phyloP scores from a whole-genome alignment of 2,329 filamentous ascomycete genomes.

The Stromatinia cepivora region DNA sequence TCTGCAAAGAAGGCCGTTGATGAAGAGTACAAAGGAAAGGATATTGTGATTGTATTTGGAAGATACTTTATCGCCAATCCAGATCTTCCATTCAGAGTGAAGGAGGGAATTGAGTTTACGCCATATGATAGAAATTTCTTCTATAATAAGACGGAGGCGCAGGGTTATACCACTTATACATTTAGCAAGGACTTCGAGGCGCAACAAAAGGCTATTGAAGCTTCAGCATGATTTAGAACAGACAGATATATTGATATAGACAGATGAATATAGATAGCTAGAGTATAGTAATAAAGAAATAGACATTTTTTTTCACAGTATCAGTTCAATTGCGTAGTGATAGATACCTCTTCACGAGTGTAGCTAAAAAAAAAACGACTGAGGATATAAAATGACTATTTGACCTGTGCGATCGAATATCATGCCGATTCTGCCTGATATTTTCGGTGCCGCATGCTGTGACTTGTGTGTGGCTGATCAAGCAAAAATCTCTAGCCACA shows the following conservation, averaged over 20 bases:
- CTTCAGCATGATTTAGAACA: neutral
- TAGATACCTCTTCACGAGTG: neutral
- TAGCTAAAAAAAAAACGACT: too few species aligned
- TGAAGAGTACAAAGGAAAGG: constrained; percentile 38
- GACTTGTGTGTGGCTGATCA: too few species aligned
- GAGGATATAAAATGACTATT: too few species aligned
- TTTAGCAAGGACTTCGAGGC: constrained; percentile 40
- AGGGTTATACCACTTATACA: constrained; percentile 44
- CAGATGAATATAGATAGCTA: neutral
- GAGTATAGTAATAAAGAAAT: neutral
- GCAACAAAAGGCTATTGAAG: constrained; percentile 16
- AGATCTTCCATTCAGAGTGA: constrained; percentile 47
- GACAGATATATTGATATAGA: neutral
- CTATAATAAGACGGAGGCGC: constrained; percentile 39
- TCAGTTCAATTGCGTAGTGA: neutral
- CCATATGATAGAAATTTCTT: constrained; percentile 45
- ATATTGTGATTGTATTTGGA: constrained; percentile 47
- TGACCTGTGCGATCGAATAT: too few species aligned
- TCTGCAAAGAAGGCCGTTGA: constrained; percentile 46
- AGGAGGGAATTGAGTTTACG: constrained; percentile 44
- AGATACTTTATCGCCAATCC: constrained; percentile 50
- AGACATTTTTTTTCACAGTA: neutral
- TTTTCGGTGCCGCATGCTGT: too few species aligned
- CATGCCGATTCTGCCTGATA: too few species aligned
- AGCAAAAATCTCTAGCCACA: too few species aligned